Percentiles rank a stretch among this genome's conserved stretches.
Conservation (phyloP, 495 filamentous ascomycete genomes). For the Terfezia claveryi region DNA sequence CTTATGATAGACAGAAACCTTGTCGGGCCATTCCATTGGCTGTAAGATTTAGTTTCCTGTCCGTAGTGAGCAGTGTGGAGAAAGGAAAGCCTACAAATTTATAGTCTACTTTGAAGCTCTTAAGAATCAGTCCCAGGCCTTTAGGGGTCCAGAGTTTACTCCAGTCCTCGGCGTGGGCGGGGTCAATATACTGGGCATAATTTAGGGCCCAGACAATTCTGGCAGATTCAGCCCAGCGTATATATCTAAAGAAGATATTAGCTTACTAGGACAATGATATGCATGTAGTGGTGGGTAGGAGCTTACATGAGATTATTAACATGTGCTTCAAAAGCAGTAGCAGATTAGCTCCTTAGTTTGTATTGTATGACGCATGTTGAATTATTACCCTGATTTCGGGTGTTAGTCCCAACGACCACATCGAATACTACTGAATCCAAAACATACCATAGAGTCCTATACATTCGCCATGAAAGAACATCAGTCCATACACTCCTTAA, state of each 20-base stretch:
- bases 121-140: slow-evolving; percentile 53
- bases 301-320: slow-evolving; percentile 50
- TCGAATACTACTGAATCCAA: no score
- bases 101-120: slow-evolving; percentile 63
- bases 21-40: slow-evolving; percentile 80
- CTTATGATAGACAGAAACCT: slow-evolving; percentile 73
- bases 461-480: no score
- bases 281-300: background rate
- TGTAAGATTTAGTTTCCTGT: slow-evolving; percentile 17
- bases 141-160: slow-evolving; percentile 41
- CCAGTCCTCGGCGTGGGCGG: slow-evolving; percentile 44
- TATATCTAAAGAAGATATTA: slow-evolving; percentile 29
- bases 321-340: slow-evolving; percentile 32
- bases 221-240: slow-evolving; percentile 65
- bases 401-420: no score
- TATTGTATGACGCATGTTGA: background rate
- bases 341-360: background rate
- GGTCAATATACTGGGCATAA: slow-evolving; percentile 48
- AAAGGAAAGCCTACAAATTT: slow-evolving; percentile 48
- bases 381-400: no score
- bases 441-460: no score
- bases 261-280: background rate
- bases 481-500: no score
- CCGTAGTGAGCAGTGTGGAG: background rate
- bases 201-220: slow-evolving; percentile 67